Percentiles rank a stretch among this genome's conserved stretches.
Evolutionary conservation across 768 basidiomycete species (phyloP).

Genomic region (Xerocomellus intermedius): DNA sequence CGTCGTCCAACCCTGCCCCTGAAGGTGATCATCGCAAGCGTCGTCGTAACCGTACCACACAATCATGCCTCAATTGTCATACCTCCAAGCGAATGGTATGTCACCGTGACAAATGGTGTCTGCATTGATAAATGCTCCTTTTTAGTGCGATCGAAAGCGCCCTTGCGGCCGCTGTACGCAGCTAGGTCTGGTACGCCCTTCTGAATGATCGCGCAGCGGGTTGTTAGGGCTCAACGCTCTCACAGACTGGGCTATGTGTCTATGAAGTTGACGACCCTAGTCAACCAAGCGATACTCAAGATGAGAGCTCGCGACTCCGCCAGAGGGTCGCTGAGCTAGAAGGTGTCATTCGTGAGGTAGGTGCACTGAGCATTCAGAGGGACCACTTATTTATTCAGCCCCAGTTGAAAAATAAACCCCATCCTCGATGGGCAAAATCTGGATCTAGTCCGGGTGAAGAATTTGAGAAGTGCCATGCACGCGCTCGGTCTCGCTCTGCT

Average conservation of each 20-base stretch:
- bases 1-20: constrained; percentile 31
- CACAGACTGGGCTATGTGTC: constrained; percentile 75
- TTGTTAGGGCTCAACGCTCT: constrained; percentile 5
- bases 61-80: constrained; percentile 73
- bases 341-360: constrained; percentile 77
- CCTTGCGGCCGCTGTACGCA: constrained; percentile 47
- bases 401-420: constrained; percentile 71
- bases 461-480: constrained; percentile 26
- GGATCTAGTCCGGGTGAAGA: constrained; percentile 25
- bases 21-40: constrained; percentile 58
- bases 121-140: background rate
- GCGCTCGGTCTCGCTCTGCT: constrained; percentile 17
- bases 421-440: constrained; percentile 55
- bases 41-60: constrained; percentile 70
- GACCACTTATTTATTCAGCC: background rate
- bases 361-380: constrained; percentile 1
- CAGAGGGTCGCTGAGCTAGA: constrained; percentile 81
- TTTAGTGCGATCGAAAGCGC: constrained; percentile 47
- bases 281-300: constrained; percentile 49
- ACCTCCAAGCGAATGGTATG: constrained; percentile 71
- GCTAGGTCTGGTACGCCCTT: constrained; percentile 36
- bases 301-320: constrained; percentile 65
- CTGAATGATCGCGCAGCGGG: constrained; percentile 26
- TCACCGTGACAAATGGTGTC: background rate
- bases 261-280: constrained; percentile 81